A percentile compares a stretch with the other conserved stretches of the same genome.
These are phyloP conservation scores for Cylindrodendrum hubeiense DNA, from an alignment of 2,329 filamentous ascomycete genomes.

Conservation along the genomic window DNA sequence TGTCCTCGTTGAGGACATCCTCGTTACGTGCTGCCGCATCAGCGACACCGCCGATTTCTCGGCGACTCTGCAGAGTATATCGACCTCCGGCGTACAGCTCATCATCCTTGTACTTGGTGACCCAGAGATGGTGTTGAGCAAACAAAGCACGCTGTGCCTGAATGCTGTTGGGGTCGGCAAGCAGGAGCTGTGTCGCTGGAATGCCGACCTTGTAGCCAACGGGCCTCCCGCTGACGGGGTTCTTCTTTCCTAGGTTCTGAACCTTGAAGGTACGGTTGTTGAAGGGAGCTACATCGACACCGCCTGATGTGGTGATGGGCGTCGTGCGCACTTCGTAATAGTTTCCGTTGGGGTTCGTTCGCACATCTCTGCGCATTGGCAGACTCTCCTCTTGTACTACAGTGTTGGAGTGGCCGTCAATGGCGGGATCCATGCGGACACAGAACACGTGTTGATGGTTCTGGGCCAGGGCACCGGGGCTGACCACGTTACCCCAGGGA, in stretches of 20 bases:
- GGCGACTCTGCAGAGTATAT: slow-evolving; percentile 57
- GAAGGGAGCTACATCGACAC: slow-evolving; percentile 62
- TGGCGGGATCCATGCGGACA: slow-evolving; percentile 70
- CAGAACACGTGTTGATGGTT: slow-evolving; percentile 78
- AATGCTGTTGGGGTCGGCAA: slow-evolving; percentile 55
- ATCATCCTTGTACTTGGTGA: slow-evolving; percentile 59
- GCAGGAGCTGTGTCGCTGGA: slow-evolving; percentile 52
- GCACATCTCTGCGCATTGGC: slow-evolving; percentile 56
- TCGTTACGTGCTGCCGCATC: slow-evolving; percentile 58
- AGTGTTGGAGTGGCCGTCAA: slow-evolving; percentile 71
- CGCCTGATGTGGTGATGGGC: slow-evolving; percentile 56
- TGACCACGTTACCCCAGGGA: slow-evolving; percentile 71
- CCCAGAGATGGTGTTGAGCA: slow-evolving; percentile 59
- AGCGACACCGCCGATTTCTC: slow-evolving; percentile 50
- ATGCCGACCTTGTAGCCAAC: slow-evolving; percentile 63
- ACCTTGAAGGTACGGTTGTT: slow-evolving; percentile 65
- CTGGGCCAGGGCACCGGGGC: slow-evolving; percentile 70
- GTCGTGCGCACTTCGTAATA: slow-evolving; percentile 58
- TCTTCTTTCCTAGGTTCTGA: slow-evolving; percentile 57
- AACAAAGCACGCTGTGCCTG: slow-evolving; percentile 57
- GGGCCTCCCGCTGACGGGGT: slow-evolving; percentile 58
- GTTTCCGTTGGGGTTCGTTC: slow-evolving; percentile 63
- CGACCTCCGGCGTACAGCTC: slow-evolving; percentile 59
- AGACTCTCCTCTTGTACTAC: slow-evolving; percentile 57
- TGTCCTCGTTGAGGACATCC: slow-evolving; percentile 60